Evolutionary conservation across 176 grass and related monocot genomes (phyloP).

Genomic region (Triticum turgidum): DNA sequence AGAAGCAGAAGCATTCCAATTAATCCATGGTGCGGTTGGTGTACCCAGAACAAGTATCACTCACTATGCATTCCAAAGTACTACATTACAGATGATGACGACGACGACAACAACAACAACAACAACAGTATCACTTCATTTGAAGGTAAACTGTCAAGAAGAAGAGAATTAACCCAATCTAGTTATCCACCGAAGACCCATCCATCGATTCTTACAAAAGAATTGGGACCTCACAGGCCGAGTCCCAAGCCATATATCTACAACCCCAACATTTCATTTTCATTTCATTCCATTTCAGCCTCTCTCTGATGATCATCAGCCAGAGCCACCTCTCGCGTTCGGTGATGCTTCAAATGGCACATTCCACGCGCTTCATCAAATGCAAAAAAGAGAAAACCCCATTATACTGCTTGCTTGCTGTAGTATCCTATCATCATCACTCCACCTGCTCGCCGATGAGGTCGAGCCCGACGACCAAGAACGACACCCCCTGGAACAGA

Average conservation of each 20-base stretch:
- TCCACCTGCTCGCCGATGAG: slow-evolving; percentile 70
- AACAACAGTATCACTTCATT: slow-evolving; percentile 34
- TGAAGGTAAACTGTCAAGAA: slow-evolving; percentile 36
- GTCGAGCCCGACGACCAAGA: slow-evolving; percentile 71
- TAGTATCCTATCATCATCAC: slow-evolving; percentile 35
- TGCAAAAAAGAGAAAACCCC: slow-evolving; percentile 9
- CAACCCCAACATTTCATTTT: slow-evolving; percentile 31
- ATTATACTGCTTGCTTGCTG: background rate
- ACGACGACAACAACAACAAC: background rate
- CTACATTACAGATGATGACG: slow-evolving; percentile 4
- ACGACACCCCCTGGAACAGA: slow-evolving; percentile 68
- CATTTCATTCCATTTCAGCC: background rate
- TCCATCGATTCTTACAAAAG: slow-evolving; percentile 49
- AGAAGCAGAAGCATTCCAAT: background rate
- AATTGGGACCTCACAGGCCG: slow-evolving; percentile 33
- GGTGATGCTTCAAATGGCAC: slow-evolving; percentile 32
- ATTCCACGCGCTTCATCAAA: slow-evolving; percentile 5
- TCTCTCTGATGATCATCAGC: background rate
- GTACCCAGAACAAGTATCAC: slow-evolving; percentile 17
- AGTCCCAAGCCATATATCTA: slow-evolving; percentile 52
- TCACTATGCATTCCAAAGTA: slow-evolving; percentile 32
- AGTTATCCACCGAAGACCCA: slow-evolving; percentile 17
- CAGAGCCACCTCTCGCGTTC: slow-evolving; percentile 29
- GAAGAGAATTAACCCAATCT: slow-evolving; percentile 7
- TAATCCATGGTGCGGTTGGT: background rate